Percentiles rank a stretch among this genome's conserved stretches.
Evolutionary conservation across 192 early-diverging fungal genomes (phyloP).

Genomic region (Coemansia sp.): DNA sequence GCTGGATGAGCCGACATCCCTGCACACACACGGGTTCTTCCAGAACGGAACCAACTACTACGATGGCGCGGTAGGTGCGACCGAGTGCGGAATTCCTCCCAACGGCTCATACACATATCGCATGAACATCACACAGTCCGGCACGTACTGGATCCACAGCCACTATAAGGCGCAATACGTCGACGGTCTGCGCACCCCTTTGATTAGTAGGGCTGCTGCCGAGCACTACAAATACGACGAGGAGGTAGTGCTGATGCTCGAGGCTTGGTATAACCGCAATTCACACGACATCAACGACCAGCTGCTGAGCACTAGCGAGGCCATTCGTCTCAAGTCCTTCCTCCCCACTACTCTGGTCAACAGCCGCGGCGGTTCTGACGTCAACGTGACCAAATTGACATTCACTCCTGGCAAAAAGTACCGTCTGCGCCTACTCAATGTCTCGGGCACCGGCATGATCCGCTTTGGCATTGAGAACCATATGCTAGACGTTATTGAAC

Average conservation of each 20-base stretch:
- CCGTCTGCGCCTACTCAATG: slow-evolving; percentile 79
- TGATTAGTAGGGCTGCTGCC: slow-evolving; percentile 63
- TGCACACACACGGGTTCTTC: slow-evolving; percentile 80
- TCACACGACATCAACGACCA: slow-evolving; percentile 55
- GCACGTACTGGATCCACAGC: slow-evolving; percentile 84
- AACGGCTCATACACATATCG: slow-evolving; percentile 66
- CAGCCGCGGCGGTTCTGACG: slow-evolving; percentile 59
- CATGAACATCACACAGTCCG: slow-evolving; percentile 65
- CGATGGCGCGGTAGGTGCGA: slow-evolving; percentile 68
- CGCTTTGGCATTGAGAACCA: slow-evolving; percentile 79
- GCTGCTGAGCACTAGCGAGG: slow-evolving; percentile 57
- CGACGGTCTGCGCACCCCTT: slow-evolving; percentile 74
- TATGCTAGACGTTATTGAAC: slow-evolving; percentile 76
- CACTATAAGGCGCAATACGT: slow-evolving; percentile 74
- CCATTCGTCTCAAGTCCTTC: slow-evolving; percentile 25
- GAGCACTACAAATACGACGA: slow-evolving; percentile 66
- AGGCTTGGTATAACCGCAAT: slow-evolving; percentile 72
- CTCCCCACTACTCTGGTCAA: slow-evolving; percentile 56
- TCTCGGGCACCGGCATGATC: slow-evolving; percentile 70
- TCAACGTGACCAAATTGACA: slow-evolving; percentile 50
- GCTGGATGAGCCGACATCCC: slow-evolving; percentile 60
- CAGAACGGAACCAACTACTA: slow-evolving; percentile 70
- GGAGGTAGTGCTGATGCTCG: slow-evolving; percentile 63
- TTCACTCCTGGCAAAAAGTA: slow-evolving; percentile 80
- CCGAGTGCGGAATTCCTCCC: slow-evolving; percentile 74